Evolutionary conservation across 805 yeast genomes (phyloP).

Genomic region (Metschnikowia cubensis): DNA sequence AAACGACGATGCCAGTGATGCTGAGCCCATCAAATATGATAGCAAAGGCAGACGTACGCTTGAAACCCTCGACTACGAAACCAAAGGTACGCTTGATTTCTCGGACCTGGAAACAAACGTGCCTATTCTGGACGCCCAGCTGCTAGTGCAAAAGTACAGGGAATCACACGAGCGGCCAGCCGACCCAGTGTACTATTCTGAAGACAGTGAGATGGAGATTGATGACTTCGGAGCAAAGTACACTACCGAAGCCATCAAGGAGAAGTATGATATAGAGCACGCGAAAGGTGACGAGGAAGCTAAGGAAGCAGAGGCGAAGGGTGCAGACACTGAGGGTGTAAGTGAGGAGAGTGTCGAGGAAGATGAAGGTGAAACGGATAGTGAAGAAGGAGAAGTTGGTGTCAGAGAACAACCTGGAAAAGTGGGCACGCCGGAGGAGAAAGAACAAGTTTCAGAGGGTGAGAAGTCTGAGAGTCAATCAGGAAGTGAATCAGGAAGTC

Average conservation of each 20-base stretch:
- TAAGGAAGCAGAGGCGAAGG: not conserved
- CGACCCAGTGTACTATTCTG: constrained; percentile 33
- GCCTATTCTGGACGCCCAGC: constrained; percentile 7
- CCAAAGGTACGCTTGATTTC: constrained; percentile 22
- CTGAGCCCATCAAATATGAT: constrained; percentile 42
- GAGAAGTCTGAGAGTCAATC: no score
- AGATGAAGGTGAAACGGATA: not conserved
- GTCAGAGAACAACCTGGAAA: not conserved
- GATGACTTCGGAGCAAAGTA: constrained; percentile 23
- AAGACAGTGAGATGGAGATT: constrained; percentile 37
- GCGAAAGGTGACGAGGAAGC: constrained; percentile 5
- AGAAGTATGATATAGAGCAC: constrained; percentile 26
- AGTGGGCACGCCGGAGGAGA: not conserved
- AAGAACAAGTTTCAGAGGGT: not conserved
- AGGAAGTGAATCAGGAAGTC: not conserved
- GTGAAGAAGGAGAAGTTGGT: not conserved
- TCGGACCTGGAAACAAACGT: constrained; percentile 20
- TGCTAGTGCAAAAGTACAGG: constrained; percentile 17
- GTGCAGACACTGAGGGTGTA: no score
- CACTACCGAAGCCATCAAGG: constrained; percentile 28
- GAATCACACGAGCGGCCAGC: constrained; percentile 21
- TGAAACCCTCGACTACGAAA: constrained; percentile 32
- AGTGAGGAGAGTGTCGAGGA: not conserved
- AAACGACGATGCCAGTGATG: constrained; percentile 24
- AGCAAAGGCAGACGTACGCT: constrained; percentile 38